Evolutionary conservation across 164 flowering plant genomes (phyloP).

Genomic region (Sedum album): DNA sequence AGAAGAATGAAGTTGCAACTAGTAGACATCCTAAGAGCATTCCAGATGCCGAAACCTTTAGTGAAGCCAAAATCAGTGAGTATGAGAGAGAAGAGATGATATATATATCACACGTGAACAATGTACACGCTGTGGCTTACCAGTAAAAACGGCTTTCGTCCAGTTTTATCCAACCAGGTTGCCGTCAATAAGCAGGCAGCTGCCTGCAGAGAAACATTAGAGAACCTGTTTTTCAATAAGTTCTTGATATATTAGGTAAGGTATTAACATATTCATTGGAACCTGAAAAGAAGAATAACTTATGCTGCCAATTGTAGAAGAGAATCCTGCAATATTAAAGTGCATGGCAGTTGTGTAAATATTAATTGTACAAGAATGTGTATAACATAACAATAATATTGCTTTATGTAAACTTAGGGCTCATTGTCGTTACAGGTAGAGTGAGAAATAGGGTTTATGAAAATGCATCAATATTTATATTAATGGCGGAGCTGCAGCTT

Average conservation of each 20-base stretch:
- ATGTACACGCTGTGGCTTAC: constrained; percentile 18
- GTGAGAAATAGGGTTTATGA: too few species aligned
- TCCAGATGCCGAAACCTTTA: constrained; percentile 44
- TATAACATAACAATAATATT: neutral
- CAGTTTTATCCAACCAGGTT: constrained; percentile 59
- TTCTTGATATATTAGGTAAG: neutral
- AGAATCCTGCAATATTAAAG: constrained; percentile 24
- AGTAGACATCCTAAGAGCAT: neutral
- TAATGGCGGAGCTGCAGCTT: too few species aligned
- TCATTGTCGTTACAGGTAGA: too few species aligned
- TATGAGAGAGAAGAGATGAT: neutral
- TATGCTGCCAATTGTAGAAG: constrained; percentile 28
- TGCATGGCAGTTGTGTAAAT: neutral
- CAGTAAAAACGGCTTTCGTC: constrained; percentile 76
- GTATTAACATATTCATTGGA: neutral
- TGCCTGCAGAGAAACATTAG: constrained; percentile 29
- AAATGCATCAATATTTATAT: too few species aligned
- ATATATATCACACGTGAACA: neutral
- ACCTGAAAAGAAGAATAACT: constrained; percentile 37
- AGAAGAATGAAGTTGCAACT: neutral
- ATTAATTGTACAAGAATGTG: neutral
- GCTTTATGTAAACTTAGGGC: too few species aligned
- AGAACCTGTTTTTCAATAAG: neutral
- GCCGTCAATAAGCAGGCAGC: constrained; percentile 52
- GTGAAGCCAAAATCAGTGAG: too few species aligned